These are phyloP conservation scores for Scheffersomyces insectosa DNA, from an alignment of 1,139 yeast species.

Conservation along the genomic window DNA sequence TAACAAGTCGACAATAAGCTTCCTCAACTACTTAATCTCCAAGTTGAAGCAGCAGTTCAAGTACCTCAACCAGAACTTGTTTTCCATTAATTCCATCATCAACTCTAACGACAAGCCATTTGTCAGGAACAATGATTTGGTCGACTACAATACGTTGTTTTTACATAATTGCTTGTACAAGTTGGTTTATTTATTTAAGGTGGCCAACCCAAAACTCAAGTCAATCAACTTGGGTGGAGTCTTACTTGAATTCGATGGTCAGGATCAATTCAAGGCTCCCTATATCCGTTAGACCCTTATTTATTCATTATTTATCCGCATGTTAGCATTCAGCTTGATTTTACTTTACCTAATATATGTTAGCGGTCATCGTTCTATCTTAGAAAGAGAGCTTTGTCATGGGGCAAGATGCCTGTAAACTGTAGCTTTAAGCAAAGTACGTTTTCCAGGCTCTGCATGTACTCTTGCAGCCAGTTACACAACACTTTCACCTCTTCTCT, in stretches of 20 bases:
- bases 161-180: constrained; percentile 4
- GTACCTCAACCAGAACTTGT: constrained; percentile 20
- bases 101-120: constrained; percentile 20
- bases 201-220: background rate
- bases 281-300: background rate
- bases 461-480: too few relatives aligned
- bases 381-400: too few relatives aligned
- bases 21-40: constrained; percentile 20
- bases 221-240: constrained; percentile 8
- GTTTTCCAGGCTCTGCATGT: too few relatives aligned
- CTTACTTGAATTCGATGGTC: background rate
- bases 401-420: too few relatives aligned
- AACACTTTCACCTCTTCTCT: too few relatives aligned
- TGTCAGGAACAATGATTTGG: constrained; percentile 4
- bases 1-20: constrained; percentile 15
- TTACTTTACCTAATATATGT: too few relatives aligned
- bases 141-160: constrained; percentile 4
- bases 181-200: background rate
- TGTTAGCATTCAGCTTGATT: too few relatives aligned
- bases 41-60: constrained; percentile 21
- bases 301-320: too few relatives aligned
- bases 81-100: constrained; percentile 22
- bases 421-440: too few relatives aligned
- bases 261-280: background rate
- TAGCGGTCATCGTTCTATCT: too few relatives aligned